Percentiles rank a stretch among this genome's conserved stretches.
Conservation (phyloP, 2,329 filamentous ascomycete species). For the Truncatella angustata region DNA sequence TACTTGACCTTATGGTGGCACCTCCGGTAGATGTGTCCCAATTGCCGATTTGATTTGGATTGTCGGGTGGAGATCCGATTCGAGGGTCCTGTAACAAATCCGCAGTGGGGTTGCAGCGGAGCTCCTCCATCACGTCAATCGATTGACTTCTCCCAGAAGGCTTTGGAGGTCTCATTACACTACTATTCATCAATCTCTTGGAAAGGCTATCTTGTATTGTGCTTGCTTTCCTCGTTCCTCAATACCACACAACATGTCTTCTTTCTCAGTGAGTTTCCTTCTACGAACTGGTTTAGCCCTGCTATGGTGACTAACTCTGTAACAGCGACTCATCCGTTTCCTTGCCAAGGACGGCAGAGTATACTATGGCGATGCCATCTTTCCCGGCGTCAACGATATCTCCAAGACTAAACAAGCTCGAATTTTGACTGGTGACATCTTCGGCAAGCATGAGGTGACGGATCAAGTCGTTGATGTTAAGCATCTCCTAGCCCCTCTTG, state of each 20-base stretch:
- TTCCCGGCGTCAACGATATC: conserved; percentile 59
- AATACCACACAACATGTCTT: conserved; percentile 36
- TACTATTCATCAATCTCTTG: no score
- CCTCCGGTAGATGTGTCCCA: no score
- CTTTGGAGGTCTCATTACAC: not conserved
- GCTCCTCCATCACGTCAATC: no score
- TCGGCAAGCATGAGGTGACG: conserved; percentile 62
- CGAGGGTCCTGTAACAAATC: no score
- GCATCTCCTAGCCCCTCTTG: conserved; percentile 62
- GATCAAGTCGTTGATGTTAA: conserved; percentile 56
- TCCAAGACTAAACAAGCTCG: conserved; percentile 58
- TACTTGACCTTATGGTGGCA: no score
- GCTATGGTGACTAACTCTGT: not conserved
- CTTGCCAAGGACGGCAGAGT: conserved; percentile 66
- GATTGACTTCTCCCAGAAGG: no score
- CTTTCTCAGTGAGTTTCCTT: conserved; percentile 42
- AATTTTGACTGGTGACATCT: conserved; percentile 65
- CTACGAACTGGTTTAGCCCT: not conserved
- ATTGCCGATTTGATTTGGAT: no score
- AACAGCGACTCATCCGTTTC: conserved; percentile 70
- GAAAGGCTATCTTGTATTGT: no score
- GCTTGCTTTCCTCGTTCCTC: not conserved
- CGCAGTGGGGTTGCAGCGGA: no score
- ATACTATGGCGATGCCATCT: conserved; percentile 74
- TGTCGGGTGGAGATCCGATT: no score